These are phyloP conservation scores for Silene noctiflora DNA, from an alignment of 179 eudicot genomes.

Conservation along the genomic window DNA sequence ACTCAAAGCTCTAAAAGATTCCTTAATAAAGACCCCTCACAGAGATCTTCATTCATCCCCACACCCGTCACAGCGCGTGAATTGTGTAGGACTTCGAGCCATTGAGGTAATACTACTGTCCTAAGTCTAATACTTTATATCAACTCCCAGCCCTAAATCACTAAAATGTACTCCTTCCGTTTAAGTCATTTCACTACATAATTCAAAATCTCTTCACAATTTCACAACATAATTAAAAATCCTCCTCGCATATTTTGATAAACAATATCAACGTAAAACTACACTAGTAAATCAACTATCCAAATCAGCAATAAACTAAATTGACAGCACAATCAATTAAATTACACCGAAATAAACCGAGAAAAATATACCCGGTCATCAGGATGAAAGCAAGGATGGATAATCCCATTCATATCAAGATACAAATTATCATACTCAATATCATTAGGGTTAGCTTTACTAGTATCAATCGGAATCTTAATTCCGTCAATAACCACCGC, in stretches of 20 bases:
- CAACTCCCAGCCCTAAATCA: no score
- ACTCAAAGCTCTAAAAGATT: background rate
- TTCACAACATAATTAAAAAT: no score
- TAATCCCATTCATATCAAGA: constrained; percentile 84
- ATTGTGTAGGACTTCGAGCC: background rate
- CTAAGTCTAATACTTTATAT: background rate
- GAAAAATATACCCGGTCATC: constrained; percentile 58
- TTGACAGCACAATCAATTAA: background rate
- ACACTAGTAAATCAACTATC: background rate
- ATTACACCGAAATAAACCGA: background rate
- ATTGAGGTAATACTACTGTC: background rate
- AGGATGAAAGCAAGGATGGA: constrained; percentile 90
- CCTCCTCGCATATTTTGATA: no score
- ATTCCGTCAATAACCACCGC: constrained; percentile 57
- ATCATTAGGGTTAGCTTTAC: constrained; percentile 67
- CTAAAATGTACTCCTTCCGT: no score
- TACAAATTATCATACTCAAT: constrained; percentile 73
- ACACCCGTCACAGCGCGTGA: no score
- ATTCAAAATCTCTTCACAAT: no score
- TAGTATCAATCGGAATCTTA: constrained; percentile 67
- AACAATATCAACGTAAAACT: background rate
- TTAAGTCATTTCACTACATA: no score
- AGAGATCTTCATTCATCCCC: no score
- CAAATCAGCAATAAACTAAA: background rate
- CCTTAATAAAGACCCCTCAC: background rate